Conservation (phyloP, 495 filamentous ascomycete species). For the Lasiosphaeriaceae sp. region DNA sequence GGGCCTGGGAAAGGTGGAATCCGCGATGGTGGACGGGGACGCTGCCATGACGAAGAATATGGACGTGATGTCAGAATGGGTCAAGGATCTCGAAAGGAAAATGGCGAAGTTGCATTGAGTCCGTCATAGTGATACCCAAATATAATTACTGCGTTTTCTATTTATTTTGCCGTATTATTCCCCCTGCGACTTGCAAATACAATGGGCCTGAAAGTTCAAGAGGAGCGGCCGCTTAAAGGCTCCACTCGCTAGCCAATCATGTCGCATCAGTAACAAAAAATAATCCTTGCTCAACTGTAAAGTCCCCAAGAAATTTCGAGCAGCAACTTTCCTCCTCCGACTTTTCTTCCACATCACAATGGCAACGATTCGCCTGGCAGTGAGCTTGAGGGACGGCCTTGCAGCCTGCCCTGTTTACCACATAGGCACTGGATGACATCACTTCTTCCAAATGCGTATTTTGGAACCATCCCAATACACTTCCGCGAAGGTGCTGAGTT, state of each 20-base stretch:
- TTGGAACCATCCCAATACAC: not conserved
- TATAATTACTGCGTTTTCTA: not conserved
- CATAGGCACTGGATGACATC: too few relatives aligned
- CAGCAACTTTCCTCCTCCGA: too few relatives aligned
- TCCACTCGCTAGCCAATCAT: too few relatives aligned
- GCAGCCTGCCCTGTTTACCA: too few relatives aligned
- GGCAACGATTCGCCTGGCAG: not conserved
- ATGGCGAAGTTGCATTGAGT: slow-evolving; percentile 52
- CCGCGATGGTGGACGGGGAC: slow-evolving; percentile 63
- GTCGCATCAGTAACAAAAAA: too few relatives aligned
- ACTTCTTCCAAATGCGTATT: too few relatives aligned
- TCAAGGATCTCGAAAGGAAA: slow-evolving; percentile 78
- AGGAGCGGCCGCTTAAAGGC: too few relatives aligned
- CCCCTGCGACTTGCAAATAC: too few relatives aligned
- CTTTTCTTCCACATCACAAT: not conserved
- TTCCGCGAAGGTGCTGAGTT: not conserved
- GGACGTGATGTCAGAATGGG: slow-evolving; percentile 79
- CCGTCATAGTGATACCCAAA: slow-evolving; percentile 27
- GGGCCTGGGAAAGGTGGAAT: slow-evolving; percentile 74
- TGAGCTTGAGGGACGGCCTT: not conserved
- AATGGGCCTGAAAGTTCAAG: too few relatives aligned
- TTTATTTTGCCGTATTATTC: not conserved
- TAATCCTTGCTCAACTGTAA: too few relatives aligned
- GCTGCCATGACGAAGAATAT: slow-evolving; percentile 71
- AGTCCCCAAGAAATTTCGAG: too few relatives aligned